Evolutionary conservation across 2,329 filamentous ascomycete genomes (phyloP), one percentile per base, ranked within the genome.

Genomic region (Talaromyces verruculosus): DNA sequence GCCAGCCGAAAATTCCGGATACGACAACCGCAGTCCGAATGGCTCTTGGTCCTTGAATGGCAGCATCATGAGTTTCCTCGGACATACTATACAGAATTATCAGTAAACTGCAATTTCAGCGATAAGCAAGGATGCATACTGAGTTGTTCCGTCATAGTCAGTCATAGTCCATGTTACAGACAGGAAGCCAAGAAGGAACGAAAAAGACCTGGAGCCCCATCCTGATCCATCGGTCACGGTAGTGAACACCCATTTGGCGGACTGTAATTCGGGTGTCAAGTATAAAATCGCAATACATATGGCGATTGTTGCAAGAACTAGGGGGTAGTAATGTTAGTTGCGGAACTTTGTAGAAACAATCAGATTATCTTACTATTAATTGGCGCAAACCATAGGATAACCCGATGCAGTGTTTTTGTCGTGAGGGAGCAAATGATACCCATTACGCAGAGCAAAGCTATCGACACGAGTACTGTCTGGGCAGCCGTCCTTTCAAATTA

Each of bases 61-160:
- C 86, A 6, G 87, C 87, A 72, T 89, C 84, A 69, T 88, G 86
- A 0, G 85, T 88, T 76, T 89, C 87, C 78, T 89, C 87, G 1
- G 86, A 88, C 84, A 89, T 88, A 71, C 83, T 84, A 70, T 68
- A 69, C 3, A 8, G 19, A 28, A 22, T 17, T 33, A n/a, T 66
- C 45, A 66, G 64, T 43, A 62, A 19, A 49, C 41, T 13, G 57
- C 67, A 53, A 64, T 49, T 53, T 17, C 7, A 39, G 1, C 5
- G 5, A 30, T 13, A n/a, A 22, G 11, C 3, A 61, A 5, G 25
- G 30, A 13, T 41, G 19, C 81, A 73, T 76, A 85, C 83, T 89
- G 87, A 5, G 87, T 88, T 11, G 87, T 89, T 55, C 84, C 87
- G 70, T 89, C 87, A 72, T 89, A 89, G 72, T 89, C 87, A 5